phyloP scores from a whole-genome alignment of 2,329 filamentous ascomycete species.

The Drechslerella coelobrocha region DNA sequence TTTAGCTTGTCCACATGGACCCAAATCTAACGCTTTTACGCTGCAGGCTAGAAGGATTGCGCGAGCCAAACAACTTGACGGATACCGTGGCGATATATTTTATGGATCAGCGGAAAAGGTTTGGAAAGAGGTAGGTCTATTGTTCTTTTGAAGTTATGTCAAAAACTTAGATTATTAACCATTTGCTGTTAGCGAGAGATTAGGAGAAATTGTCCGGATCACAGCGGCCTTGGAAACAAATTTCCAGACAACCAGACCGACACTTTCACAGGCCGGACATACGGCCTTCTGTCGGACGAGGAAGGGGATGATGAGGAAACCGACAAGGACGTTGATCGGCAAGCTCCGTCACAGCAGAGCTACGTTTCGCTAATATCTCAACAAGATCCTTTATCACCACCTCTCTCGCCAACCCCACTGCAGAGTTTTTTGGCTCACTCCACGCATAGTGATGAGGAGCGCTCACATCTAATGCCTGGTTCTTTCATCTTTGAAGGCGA shows the following conservation, averaged over 20 bases:
- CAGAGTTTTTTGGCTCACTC: background rate
- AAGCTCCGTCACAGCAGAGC: slow-evolving; percentile 17
- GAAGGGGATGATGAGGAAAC: slow-evolving; percentile 30
- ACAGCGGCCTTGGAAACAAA: slow-evolving; percentile 1
- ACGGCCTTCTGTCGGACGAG: slow-evolving; percentile 43
- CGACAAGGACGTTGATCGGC: background rate
- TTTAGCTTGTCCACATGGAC: background rate
- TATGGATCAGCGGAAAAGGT: slow-evolving; percentile 45
- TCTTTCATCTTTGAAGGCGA: slow-evolving; percentile 50
- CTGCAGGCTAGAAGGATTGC: slow-evolving; percentile 38
- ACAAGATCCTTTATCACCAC: slow-evolving; percentile 39
- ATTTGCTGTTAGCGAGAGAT: background rate
- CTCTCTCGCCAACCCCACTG: slow-evolving; percentile 19
- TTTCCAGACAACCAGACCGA: slow-evolving; percentile 6
- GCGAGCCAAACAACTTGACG: slow-evolving; percentile 29
- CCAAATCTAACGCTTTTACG: background rate
- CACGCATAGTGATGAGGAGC: slow-evolving; percentile 1
- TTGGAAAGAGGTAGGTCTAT: slow-evolving; percentile 30
- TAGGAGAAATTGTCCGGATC: slow-evolving; percentile 3
- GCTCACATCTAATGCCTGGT: slow-evolving; percentile 29
- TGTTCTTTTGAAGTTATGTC: background rate
- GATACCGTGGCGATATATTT: slow-evolving; percentile 45
- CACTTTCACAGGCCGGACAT: slow-evolving; percentile 36
- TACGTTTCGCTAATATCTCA: slow-evolving; percentile 18
- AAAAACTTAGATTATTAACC: background rate